Percentiles rank a stretch among this genome's conserved stretches.
phyloP scores from a whole-genome alignment of 139 green algal species.

The Tetradesmus lagerheimii region DNA sequence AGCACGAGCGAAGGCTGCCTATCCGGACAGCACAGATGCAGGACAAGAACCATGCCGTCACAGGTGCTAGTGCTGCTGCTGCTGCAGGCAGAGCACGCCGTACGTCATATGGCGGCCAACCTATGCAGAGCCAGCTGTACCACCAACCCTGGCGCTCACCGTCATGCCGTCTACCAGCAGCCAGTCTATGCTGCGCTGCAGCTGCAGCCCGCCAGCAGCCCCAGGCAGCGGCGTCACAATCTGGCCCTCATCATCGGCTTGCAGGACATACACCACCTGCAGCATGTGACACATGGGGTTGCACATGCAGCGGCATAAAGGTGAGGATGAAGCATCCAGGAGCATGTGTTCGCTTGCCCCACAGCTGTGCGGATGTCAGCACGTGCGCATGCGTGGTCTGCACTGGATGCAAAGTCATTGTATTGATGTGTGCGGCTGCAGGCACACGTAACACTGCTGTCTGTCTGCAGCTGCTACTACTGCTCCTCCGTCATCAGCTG shows the following conservation, averaged over 20 bases:
- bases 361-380: too few relatives aligned
- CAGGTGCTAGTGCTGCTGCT: neutral
- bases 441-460: neutral
- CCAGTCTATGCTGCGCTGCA: slow-evolving; percentile 70
- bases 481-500: neutral
- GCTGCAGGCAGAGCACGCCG: neutral
- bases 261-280: slow-evolving; percentile 82
- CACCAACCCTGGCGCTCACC: slow-evolving; percentile 39
- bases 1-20: too few relatives aligned
- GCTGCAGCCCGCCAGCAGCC: neutral
- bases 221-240: slow-evolving; percentile 69
- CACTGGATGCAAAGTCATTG: neutral
- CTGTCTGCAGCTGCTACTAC: neutral
- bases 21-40: too few relatives aligned
- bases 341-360: too few relatives aligned
- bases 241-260: slow-evolving; percentile 64
- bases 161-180: slow-evolving; percentile 83
- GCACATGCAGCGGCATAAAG: too few relatives aligned
- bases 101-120: too few relatives aligned
- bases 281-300: neutral
- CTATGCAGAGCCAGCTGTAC: neutral
- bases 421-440: neutral
- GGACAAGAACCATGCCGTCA: neutral
- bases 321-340: too few relatives aligned
- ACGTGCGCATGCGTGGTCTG: too few relatives aligned